Conservation (phyloP, 225 moss, liverwort and hornwort genomes). For the Marchantia paleacea region DNA sequence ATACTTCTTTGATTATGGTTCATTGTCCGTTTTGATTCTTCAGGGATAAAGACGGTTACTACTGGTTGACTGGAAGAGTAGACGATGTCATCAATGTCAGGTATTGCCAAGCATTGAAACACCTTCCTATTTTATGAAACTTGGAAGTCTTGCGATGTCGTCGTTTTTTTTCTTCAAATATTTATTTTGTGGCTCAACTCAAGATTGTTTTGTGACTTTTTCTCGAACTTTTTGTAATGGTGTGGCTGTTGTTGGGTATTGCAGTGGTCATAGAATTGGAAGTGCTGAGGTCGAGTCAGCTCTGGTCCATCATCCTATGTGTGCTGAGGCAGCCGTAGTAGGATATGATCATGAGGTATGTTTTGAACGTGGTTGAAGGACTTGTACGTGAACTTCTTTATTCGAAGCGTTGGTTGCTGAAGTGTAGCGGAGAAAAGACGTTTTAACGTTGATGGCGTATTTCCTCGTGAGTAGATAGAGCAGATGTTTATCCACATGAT, state of each 20-base stretch:
- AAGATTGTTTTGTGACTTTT: too few species aligned
- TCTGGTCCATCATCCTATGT: conserved; percentile 74
- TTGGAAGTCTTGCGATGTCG: background rate
- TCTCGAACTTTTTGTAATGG: too few species aligned
- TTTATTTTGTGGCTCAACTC: too few species aligned
- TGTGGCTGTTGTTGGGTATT: conserved; percentile 3
- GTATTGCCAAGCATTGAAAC: conserved; percentile 26
- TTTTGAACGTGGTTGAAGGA: background rate
- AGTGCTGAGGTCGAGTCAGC: conserved; percentile 98
- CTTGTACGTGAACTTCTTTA: background rate
- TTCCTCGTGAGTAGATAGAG: background rate
- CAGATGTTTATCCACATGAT: background rate
- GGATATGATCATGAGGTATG: conserved; percentile 86
- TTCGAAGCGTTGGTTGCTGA: background rate
- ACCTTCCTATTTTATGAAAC: background rate
- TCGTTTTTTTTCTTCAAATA: too few species aligned
- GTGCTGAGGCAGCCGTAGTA: conserved; percentile 90
- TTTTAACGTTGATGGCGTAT: background rate
- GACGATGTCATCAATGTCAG: conserved; percentile 98
- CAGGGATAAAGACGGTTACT: conserved; percentile 95
- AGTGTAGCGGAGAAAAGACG: background rate
- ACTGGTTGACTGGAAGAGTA: conserved; percentile 97
- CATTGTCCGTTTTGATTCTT: background rate
- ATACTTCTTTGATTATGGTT: background rate
- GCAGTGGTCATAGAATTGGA: conserved; percentile 93